phyloP scores from a whole-genome alignment of 352 stramenopile species.

The Phytophthora pistaciae region DNA sequence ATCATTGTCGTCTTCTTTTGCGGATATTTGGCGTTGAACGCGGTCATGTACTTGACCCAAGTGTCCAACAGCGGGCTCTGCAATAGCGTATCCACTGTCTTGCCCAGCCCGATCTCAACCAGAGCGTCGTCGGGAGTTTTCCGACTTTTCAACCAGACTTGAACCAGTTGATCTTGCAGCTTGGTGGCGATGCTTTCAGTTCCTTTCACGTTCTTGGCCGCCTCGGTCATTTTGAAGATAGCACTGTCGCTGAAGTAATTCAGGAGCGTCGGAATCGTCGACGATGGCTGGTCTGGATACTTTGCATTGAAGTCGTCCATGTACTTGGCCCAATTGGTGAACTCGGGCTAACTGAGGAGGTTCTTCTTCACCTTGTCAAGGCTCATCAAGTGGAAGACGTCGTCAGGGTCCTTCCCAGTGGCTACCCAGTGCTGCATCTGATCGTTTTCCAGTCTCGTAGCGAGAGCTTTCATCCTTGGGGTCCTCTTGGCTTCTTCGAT shows the following conservation, averaged over 20 bases:
- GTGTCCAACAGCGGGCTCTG: too few relatives aligned
- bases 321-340: background rate
- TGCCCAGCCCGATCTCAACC: too few relatives aligned
- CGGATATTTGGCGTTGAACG: too few relatives aligned
- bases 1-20: too few relatives aligned
- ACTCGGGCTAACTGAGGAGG: background rate
- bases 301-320: background rate
- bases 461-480: too few relatives aligned
- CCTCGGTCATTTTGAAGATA: background rate
- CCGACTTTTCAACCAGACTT: background rate
- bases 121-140: too few relatives aligned
- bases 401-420: background rate
- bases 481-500: background rate
- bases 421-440: background rate
- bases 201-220: background rate
- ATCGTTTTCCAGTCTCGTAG: background rate
- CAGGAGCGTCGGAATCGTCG: background rate
- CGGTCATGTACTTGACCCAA: too few relatives aligned
- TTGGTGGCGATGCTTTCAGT: background rate
- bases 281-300: background rate
- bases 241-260: background rate
- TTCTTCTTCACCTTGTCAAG: background rate
- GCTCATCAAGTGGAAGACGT: background rate
- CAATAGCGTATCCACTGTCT: too few relatives aligned
- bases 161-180: background rate